Evolutionary conservation across 2,329 filamentous ascomycete species (phyloP).

Genomic region (Fragosphaeria purpurea): DNA sequence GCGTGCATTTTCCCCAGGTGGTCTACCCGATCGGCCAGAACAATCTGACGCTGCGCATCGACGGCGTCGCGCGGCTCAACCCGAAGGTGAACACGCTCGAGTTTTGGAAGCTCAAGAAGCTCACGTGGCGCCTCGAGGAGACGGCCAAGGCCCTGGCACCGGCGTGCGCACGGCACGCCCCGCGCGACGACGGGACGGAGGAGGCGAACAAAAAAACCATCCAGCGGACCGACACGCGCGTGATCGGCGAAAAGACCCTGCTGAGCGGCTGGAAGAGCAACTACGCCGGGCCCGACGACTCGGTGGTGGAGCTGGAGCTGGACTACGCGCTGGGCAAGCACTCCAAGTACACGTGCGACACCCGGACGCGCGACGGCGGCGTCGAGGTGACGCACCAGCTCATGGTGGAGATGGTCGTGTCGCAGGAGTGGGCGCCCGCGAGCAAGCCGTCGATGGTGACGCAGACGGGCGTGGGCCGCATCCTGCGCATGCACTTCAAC

Average conservation of each 20-base stretch:
- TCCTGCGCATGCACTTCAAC: constrained; percentile 85
- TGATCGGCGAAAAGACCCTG: constrained; percentile 71
- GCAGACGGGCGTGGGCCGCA: constrained; percentile 80
- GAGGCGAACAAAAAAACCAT: constrained; percentile 52
- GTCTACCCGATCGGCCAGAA: constrained; percentile 81
- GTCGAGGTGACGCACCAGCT: constrained; percentile 76
- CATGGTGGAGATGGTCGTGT: constrained; percentile 86
- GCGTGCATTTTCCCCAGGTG: constrained; percentile 70
- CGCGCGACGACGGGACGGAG: constrained; percentile 37
- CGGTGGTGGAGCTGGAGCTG: constrained; percentile 67
- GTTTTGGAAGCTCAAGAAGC: constrained; percentile 79
- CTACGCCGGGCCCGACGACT: constrained; percentile 36
- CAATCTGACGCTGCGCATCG: constrained; percentile 67
- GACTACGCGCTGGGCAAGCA: constrained; percentile 55
- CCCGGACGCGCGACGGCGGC: constrained; percentile 64
- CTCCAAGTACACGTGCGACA: constrained; percentile 65
- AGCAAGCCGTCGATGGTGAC: constrained; percentile 59
- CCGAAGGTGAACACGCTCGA: constrained; percentile 60
- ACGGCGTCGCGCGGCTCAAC: constrained; percentile 70
- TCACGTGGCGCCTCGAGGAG: constrained; percentile 91
- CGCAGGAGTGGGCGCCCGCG: constrained; percentile 74
- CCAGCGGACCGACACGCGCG: constrained; percentile 62
- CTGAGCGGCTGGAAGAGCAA: constrained; percentile 84
- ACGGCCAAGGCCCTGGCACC: constrained; percentile 68
- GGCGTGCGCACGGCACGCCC: constrained; percentile 66